Evolutionary conservation across 2,329 filamentous ascomycete species (phyloP), one percentile per base, ranked within the genome.

Genomic region (Nemania abortiva): DNA sequence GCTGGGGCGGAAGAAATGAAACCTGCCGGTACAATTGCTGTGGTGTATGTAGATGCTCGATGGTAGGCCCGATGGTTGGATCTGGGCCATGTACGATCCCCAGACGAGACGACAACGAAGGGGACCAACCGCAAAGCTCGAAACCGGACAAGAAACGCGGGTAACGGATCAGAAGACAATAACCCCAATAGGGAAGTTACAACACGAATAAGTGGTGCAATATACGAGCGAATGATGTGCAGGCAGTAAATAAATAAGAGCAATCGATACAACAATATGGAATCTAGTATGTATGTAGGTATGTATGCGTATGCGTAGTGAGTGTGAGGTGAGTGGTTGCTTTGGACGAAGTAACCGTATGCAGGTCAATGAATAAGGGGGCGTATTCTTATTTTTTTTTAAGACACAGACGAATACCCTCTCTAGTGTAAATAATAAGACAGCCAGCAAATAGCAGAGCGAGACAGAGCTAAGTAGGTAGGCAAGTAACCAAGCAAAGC

Each of bases 1-100:
- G 73, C 74, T 77, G 73, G 73, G 74, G 72, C 74, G 75, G 76
- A 65, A 76, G 72, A 74, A 78, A 77, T 77, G 75, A 74, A 76
- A 77, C 76, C 74, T 77, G 76, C 76, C 76, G 76, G 75, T 70
- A 72, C 71, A 74, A 76, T 76, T 72, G 55, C 70, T 63, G 63
- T 66, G 69, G 69, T 63, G 64, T 63, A 52, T 47, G 67, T 73
- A 71, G 71, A 75, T 66, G 71, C 71, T 73, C 73, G 31, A 37
- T 65, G 37, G 52, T 59, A 59, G 71, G 70, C 70, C 70, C 64
- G 71, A 70, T 76, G 73, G 74, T 74, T 75, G 73, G 76, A 76
- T 74, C 72, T 74, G 70, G 71, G 68, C 66, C 74, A 76, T 77
- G 75, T 74, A 75, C 66, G 69, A 71, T 74, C 71, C 68, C 64